Conservation (phyloP, 805 yeast genomes). For the Sugiyamaella chiloensis region DNA sequence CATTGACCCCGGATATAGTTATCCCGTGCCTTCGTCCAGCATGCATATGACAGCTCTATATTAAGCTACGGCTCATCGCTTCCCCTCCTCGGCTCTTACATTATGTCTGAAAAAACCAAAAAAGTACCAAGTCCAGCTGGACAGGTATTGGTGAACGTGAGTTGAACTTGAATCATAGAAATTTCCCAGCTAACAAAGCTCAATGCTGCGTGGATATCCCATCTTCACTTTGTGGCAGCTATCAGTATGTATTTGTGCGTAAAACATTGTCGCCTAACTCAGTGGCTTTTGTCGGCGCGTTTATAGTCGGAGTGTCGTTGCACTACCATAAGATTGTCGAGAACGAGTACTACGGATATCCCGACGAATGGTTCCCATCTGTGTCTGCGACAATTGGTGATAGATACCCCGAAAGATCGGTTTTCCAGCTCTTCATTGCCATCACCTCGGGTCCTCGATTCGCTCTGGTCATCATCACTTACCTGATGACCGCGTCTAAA, state of each 20-base stretch:
- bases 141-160: slow-evolving; percentile 13
- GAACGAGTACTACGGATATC: slow-evolving; percentile 84
- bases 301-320: slow-evolving; percentile 66
- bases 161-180: too few species aligned
- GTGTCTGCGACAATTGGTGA: slow-evolving; percentile 98
- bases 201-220: slow-evolving; percentile 65
- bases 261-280: too few species aligned
- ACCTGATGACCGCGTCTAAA: slow-evolving; percentile 36
- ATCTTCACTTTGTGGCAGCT: slow-evolving; percentile 72
- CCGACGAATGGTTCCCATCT: slow-evolving; percentile 98
- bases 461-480: slow-evolving; percentile 52
- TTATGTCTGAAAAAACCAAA: slow-evolving; percentile 13
- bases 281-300: slow-evolving; percentile 72
- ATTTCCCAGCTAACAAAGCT: too few species aligned
- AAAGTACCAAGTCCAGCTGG: slow-evolving; percentile 17
- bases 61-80: neutral
- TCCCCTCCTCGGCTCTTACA: neutral
- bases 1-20: too few species aligned
- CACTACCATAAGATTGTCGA: slow-evolving; percentile 87
- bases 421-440: slow-evolving; percentile 89
- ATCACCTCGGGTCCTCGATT: slow-evolving; percentile 92
- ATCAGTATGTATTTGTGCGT: slow-evolving; percentile 31
- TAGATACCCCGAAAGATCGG: slow-evolving; percentile 89
- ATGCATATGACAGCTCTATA: too few species aligned
- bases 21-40: too few species aligned